Conservation (phyloP, 495 filamentous ascomycete species). For the Xylaria venustula region DNA sequence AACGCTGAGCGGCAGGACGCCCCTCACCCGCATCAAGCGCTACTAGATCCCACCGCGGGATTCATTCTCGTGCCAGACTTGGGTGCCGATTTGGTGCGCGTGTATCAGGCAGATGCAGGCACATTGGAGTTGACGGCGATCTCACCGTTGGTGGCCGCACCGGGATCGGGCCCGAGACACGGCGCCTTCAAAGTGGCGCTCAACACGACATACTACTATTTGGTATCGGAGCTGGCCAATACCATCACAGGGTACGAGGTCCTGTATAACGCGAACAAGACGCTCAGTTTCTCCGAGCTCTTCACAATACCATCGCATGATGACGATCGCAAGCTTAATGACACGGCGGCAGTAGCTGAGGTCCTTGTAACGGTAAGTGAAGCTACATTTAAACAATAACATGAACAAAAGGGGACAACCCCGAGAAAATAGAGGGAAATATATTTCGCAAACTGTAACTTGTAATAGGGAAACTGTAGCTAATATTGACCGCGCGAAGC, state of each 20-base stretch:
- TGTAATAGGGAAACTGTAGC: background rate
- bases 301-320: constrained; percentile 49
- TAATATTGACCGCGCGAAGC: constrained; percentile 30
- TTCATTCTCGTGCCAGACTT: constrained; percentile 70
- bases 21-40: constrained; percentile 68
- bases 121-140: constrained; percentile 36
- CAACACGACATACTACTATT: constrained; percentile 56
- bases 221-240: constrained; percentile 62
- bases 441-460: too few relatives aligned
- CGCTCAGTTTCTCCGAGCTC: constrained; percentile 45
- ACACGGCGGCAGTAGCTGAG: constrained; percentile 51
- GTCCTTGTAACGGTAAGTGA: constrained; percentile 57
- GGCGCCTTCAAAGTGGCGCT: constrained; percentile 55
- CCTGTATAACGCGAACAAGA: constrained; percentile 47
- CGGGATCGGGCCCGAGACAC: constrained; percentile 68
- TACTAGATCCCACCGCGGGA: constrained; percentile 66
- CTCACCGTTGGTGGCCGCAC: constrained; percentile 28
- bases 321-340: constrained; percentile 26
- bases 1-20: constrained; percentile 56
- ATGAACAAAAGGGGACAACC: too few relatives aligned
- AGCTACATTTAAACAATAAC: background rate
- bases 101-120: constrained; percentile 54
- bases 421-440: too few relatives aligned
- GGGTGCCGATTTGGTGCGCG: constrained; percentile 66
- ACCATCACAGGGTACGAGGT: constrained; percentile 58